Conservation (phyloP, 352 stramenopile genomes). For the Vaucheria bursata region DNA sequence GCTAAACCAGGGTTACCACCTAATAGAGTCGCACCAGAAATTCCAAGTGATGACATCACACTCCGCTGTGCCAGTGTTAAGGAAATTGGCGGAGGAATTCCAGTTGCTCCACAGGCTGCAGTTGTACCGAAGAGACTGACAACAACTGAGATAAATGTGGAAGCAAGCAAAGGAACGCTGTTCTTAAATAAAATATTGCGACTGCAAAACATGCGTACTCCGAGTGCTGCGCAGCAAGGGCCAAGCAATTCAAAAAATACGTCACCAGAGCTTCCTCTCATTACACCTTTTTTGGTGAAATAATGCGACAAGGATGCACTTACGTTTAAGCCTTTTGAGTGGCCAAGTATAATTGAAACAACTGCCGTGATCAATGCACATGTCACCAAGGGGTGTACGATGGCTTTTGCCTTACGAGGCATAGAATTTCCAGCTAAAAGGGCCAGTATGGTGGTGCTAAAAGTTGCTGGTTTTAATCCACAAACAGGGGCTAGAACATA, state of each 20-base stretch:
- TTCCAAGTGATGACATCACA: conserved; percentile 44
- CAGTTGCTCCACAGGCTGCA: conserved; percentile 15
- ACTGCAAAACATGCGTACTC: conserved; percentile 46
- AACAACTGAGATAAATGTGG: conserved; percentile 32
- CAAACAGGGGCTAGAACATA: conserved; percentile 16
- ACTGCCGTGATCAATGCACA: conserved; percentile 23
- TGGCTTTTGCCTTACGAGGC: conserved; percentile 15
- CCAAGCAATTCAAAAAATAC: conserved; percentile 41
- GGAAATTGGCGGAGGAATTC: conserved; percentile 18
- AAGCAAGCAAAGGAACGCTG: conserved; percentile 23
- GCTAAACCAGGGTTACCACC: conserved; percentile 38
- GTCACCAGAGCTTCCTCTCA: conserved; percentile 31
- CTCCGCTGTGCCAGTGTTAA: conserved; percentile 39
- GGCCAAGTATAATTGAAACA: conserved; percentile 9
- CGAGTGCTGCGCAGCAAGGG: conserved; percentile 40
- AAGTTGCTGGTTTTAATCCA: conserved; percentile 10
- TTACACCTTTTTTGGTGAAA: conserved; percentile 34
- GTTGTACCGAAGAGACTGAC: conserved; percentile 40
- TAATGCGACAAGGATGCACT: conserved; percentile 9
- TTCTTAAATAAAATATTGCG: conserved; percentile 35
- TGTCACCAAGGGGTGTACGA: conserved; percentile 29
- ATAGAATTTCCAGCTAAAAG: conserved; percentile 33
- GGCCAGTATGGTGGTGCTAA: conserved; percentile 37
- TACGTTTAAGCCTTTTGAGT: background rate
- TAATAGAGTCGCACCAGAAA: conserved; percentile 25